Conservation (phyloP, 202 grass and related monocot genomes). For the Hordeum pubiflorum region DNA sequence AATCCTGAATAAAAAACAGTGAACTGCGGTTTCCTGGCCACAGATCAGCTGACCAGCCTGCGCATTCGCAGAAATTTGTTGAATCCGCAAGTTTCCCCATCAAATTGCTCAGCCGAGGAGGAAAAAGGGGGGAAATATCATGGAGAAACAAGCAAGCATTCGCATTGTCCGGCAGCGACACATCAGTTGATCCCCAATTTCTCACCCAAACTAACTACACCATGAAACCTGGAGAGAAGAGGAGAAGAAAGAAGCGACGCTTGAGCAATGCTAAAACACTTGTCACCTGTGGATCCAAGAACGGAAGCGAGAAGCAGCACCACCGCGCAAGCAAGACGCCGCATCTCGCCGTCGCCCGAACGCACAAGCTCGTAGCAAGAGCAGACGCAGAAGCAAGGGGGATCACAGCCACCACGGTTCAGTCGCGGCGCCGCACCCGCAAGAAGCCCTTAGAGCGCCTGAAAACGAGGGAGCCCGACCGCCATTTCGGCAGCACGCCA, state of each 20-base stretch:
- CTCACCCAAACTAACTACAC: background rate
- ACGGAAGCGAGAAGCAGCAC: constrained; percentile 36
- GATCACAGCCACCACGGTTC: constrained; percentile 8
- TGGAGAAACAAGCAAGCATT: background rate
- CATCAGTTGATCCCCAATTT: background rate
- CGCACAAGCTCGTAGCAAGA: background rate
- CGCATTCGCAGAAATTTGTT: background rate
- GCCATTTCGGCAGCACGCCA: constrained; percentile 39
- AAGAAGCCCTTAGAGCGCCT: constrained; percentile 16
- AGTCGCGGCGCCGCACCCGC: background rate
- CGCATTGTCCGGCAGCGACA: background rate
- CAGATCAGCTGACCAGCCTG: background rate
- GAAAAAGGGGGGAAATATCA: background rate
- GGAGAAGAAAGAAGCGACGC: background rate
- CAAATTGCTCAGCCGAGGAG: background rate
- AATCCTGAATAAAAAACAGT: background rate
- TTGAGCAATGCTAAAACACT: background rate
- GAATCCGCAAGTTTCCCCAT: background rate
- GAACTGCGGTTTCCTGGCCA: background rate
- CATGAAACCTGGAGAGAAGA: background rate
- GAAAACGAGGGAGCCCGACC: background rate
- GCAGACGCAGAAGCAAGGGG: background rate
- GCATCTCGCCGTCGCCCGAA: constrained; percentile 21
- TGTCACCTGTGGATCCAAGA: constrained; percentile 69
- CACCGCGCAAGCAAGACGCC: constrained; percentile 20